Percentiles rank a stretch among this genome's conserved stretches.
Evolutionary conservation across 2,329 filamentous ascomycete species (phyloP).

Genomic region (Bisporella sp.): DNA sequence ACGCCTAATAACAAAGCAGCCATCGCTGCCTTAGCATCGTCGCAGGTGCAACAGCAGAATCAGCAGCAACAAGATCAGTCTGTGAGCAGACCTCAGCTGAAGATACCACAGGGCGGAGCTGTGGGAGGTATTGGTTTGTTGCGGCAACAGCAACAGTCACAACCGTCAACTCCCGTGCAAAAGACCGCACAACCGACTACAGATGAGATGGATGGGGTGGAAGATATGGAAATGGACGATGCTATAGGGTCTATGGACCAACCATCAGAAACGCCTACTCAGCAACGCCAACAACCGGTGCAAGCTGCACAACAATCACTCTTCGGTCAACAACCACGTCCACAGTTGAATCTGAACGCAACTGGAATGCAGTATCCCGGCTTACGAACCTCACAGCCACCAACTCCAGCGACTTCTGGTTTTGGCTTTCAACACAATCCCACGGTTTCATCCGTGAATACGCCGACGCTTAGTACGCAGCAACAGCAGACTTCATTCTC

Average conservation of each 20-base stretch:
- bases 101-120: conserved; percentile 22
- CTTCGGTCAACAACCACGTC: conserved; percentile 58
- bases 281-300: conserved; percentile 47
- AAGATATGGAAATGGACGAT: conserved; percentile 97
- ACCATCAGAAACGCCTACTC: conserved; percentile 40
- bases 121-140: conserved; percentile 28
- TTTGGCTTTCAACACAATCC: conserved; percentile 87
- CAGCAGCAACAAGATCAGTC: conserved; percentile 30
- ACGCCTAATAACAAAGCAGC: conserved; percentile 41
- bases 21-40: conserved; percentile 23
- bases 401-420: conserved; percentile 70
- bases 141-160: conserved; percentile 27
- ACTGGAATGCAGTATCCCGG: conserved; percentile 64
- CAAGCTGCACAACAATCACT: conserved; percentile 60
- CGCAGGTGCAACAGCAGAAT: conserved; percentile 40
- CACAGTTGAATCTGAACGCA: conserved; percentile 63
- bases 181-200: conserved; percentile 20
- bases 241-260: conserved; percentile 60
- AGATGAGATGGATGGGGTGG: conserved; percentile 75
- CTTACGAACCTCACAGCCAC: conserved; percentile 76
- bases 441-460: conserved; percentile 95
- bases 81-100: conserved; percentile 15
- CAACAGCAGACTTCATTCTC: conserved; percentile 39
- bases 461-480: conserved; percentile 70
- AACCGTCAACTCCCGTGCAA: conserved; percentile 24